Conservation (phyloP, 2,329 filamentous ascomycete genomes). For the Fusarium sarcochroum region DNA sequence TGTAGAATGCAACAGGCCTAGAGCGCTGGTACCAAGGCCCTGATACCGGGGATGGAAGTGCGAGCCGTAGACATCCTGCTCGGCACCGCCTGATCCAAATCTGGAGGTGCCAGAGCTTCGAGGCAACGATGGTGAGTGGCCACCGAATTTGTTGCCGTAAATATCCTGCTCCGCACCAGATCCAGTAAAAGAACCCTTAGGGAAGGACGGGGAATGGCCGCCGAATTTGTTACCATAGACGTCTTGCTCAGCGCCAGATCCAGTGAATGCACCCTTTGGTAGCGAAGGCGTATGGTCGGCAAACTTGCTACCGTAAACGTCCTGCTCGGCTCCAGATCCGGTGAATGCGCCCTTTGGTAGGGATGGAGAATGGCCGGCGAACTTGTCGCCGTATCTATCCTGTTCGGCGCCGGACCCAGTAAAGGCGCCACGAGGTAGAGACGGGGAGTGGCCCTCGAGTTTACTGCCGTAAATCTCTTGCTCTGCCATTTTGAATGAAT, state of each 20-base stretch:
- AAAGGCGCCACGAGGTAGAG: not conserved
- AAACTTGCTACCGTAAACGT: constrained; percentile 9
- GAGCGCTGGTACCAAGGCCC: constrained; percentile 7
- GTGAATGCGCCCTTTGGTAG: not conserved
- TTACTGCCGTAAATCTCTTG: constrained; percentile 12
- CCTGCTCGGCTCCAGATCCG: constrained; percentile 14
- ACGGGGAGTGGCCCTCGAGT: not conserved
- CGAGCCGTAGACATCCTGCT: constrained; percentile 19
- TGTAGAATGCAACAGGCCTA: constrained; percentile 15
- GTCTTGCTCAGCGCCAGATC: constrained; percentile 4
- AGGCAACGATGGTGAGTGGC: not conserved
- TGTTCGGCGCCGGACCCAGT: constrained; percentile 2
- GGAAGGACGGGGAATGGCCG: not conserved
- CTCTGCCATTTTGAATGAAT: constrained; percentile 14
- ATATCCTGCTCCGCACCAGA: constrained; percentile 6
- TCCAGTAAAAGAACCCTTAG: not conserved
- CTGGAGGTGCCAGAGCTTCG: not conserved
- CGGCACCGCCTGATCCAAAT: not conserved
- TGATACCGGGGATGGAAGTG: constrained; percentile 24
- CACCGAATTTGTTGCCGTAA: not conserved
- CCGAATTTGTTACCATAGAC: not conserved
- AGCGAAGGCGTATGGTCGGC: not conserved
- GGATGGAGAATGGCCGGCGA: not conserved
- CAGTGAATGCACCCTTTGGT: not conserved
- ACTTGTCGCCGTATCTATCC: not conserved